Base-by-base conservation (phyloP, 768 basidiomycete species). In the Cytidiella melzeri region DNA sequence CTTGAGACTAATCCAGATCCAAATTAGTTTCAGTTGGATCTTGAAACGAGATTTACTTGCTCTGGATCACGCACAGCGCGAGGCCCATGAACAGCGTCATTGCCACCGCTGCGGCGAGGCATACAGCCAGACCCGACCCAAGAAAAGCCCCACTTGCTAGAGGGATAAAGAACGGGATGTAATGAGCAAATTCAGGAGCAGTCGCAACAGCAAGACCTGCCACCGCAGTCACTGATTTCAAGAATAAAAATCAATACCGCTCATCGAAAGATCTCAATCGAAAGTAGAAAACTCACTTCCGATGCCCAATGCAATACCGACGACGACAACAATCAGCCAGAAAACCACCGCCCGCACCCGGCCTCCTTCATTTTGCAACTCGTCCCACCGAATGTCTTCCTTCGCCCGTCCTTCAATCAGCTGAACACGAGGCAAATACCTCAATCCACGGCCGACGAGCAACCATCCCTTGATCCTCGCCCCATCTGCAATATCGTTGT, bases 331-430 rank as follows among this genome's bases (percentile, higher is more conserved):
- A 18, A 82, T 67, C 15, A 71, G 65, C 83, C 86, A 87, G 55
- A 84, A 76, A 2, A 74, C 72, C 25, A 72, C 50, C 19, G 62
- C 61, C 54, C 80, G 76, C 51, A 76, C 52, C 43, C 61, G 47
- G 28, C 68, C 74, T 34, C 76, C 68, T 61, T 80, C 75, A 52
- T 76, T 72, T 64, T 87, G 84, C 43, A 91, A 67, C 21, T 86
- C 80, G 50, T 83, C 80, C 87, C 88, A 92, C 47, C 84, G 68
- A 28, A 92, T 79, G 62, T 91, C 88, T 58, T 91, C 87, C 63
- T 87, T 89, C 12, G 87, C 83, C 51, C 84, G 69, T 1, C 89
- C 89, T 60, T 87, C 83, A 20, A 92, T 88, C 28, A 84, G 67
- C 60, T 85, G 69, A 4, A 84, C 64, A 2, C 80, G 80, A 25